Base-by-base conservation (phyloP, 352 stramenopile species). In the Pythium biforme region DNA sequence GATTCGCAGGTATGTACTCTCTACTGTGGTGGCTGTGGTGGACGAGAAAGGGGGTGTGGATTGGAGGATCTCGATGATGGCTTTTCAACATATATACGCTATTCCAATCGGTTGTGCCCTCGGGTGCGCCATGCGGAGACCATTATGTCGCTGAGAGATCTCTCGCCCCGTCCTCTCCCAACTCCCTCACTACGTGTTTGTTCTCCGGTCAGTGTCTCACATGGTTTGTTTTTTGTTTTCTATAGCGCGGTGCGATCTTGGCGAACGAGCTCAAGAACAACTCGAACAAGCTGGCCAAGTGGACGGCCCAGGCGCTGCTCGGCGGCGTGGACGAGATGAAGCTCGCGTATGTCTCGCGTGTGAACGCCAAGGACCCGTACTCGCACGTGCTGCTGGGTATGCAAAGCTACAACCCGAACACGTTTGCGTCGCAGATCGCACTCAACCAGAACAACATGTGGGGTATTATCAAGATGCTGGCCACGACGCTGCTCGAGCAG, bases 181-280 rank as follows among this genome's bases (percentile, higher is more conserved):
- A 10, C 5, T 34, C 29, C 31, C 31, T 37, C 31, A 37, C 31
- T 11, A 20, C 25, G 10, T 40, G 12, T 20, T n/a, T 29, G 3
- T 25, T 33, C 0, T 10, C 15, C 14, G 5, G 19, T 33, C 31
- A 58, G 14, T 41, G 15, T 31, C 51, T 66, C 22, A 64, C 19
- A 15, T 31, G 59, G 11, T 66, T 12, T 41, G 25, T 39, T 54
- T 55, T 64, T 57, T 15, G 27, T 63, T 25, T 43, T 37, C 72
- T 72, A 34, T 79, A 99, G 83, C 86, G 93, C 61, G 97, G 97
- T 74, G 94, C 96, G 41, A 96, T 99, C 25, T 74, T 99, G 27
- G 96, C 96, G 5, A 98, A 96, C 57, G 97, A 99, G 78, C 82
- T 99, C 50, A 99, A 99, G 90, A 99, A 99, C 81, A 99, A 99